Conservation (phyloP, 768 basidiomycete genomes). For the Hypholoma fasciculare region DNA sequence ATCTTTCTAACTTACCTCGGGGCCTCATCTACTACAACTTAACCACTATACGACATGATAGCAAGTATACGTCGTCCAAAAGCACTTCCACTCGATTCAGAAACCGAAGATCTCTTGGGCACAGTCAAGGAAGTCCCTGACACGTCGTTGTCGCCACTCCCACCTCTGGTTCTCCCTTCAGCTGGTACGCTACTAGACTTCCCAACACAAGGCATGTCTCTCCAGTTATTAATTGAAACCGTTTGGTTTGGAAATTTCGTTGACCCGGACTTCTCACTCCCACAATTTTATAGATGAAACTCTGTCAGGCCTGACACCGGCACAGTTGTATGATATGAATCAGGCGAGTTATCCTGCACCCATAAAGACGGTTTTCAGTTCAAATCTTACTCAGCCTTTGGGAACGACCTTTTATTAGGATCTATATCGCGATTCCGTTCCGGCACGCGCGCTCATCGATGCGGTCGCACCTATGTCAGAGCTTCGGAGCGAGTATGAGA, state of each 20-base stretch:
- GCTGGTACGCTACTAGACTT: slow-evolving; percentile 13
- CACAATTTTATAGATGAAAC: neutral
- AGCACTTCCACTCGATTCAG: slow-evolving; percentile 16
- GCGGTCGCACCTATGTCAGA: slow-evolving; percentile 49
- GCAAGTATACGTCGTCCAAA: slow-evolving; percentile 9
- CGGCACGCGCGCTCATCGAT: slow-evolving; percentile 54
- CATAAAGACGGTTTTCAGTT: neutral
- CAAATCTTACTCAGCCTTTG: neutral
- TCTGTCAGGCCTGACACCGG: slow-evolving; percentile 16
- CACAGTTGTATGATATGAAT: slow-evolving; percentile 25
- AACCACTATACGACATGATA: neutral
- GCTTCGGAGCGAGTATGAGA: slow-evolving; percentile 68
- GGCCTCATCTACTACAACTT: too few species aligned
- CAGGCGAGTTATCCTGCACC: slow-evolving; percentile 13
- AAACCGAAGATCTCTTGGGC: slow-evolving; percentile 1
- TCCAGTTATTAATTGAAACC: neutral
- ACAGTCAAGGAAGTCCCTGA: neutral
- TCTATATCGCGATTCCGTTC: slow-evolving; percentile 36
- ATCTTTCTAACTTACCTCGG: too few species aligned
- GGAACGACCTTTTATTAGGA: slow-evolving; percentile 14
- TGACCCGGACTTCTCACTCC: neutral
- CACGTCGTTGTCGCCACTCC: slow-evolving; percentile 4
- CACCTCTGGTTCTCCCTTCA: slow-evolving; percentile 15
- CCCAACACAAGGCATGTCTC: slow-evolving; percentile 6
- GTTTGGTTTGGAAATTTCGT: neutral